Evolutionary conservation across 179 eudicot genomes (phyloP).

Genomic region (Beta macrorhiza): DNA sequence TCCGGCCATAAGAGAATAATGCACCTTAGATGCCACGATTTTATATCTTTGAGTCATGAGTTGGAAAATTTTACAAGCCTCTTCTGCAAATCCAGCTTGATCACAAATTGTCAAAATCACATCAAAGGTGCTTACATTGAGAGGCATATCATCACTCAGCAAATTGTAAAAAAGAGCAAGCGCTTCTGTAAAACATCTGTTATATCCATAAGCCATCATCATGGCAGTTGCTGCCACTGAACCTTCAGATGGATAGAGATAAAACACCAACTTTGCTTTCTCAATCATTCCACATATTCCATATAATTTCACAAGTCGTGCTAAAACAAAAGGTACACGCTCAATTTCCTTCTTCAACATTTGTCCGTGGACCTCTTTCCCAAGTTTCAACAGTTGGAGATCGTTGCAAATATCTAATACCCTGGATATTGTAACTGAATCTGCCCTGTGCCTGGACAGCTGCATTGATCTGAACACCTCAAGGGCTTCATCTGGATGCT

Average conservation of each 20-base stretch:
- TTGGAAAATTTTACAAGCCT: constrained; percentile 52
- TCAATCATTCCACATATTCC: constrained; percentile 55
- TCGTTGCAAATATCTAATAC: constrained; percentile 49
- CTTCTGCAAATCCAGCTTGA: constrained; percentile 64
- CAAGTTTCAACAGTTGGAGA: constrained; percentile 48
- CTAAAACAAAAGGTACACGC: constrained; percentile 52
- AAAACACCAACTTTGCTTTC: constrained; percentile 57
- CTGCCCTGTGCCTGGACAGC: constrained; percentile 69
- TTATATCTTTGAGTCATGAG: constrained; percentile 50
- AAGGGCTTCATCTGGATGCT: constrained; percentile 49
- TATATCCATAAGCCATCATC: constrained; percentile 61
- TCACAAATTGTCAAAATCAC: constrained; percentile 56
- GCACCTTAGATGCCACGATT: constrained; percentile 46
- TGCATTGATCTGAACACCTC: constrained; percentile 74
- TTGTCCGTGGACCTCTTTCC: constrained; percentile 76
- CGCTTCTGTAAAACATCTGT: constrained; percentile 43
- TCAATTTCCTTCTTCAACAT: constrained; percentile 53
- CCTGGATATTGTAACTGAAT: constrained; percentile 57
- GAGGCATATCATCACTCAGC: constrained; percentile 45
- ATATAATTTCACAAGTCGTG: constrained; percentile 63
- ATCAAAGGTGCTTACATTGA: constrained; percentile 50
- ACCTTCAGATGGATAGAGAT: constrained; percentile 49
- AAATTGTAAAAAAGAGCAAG: constrained; percentile 48
- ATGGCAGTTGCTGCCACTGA: constrained; percentile 60
- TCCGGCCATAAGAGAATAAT: constrained; percentile 49